Base-by-base conservation (phyloP, 495 filamentous ascomycete genomes). In the Ramalina intermedia region DNA sequence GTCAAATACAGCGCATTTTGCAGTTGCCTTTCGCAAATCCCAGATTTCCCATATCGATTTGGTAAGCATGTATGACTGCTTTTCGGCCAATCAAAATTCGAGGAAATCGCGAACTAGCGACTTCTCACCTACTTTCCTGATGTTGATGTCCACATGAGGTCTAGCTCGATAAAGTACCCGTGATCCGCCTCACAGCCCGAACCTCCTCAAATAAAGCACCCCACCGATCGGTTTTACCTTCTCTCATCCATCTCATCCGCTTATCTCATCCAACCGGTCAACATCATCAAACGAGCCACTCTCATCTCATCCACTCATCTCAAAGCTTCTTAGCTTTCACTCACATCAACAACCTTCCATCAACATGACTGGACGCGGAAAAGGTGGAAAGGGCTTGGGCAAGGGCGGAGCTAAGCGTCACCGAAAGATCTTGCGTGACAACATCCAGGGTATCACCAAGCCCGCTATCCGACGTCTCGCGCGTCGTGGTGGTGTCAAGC, bases 391-490 rank as follows among this genome's bases (percentile, higher is more conserved):
- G 79, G 90, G 90, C 72, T 87, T 95, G 65, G 90, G 90, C 74
- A 96, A 96, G 84, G 88, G 90, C 71, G 80, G 80, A 58, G 80
- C 80, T 62, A 84, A 84, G 78, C 80, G 80, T 70, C 88, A 95
- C 70, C 82, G 91, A 63, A 98, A 96, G 85, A 96, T 98, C 73
- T 81, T 98, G 67, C 87, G 90, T 74, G 91, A 98, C 83, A 98
- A 96, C 84, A 80, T 84, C 67, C 80, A 80, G 75, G 91, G 91
- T 78, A 99, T 99, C 71, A 99, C 91, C 69, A 99, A 99, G 87
- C 91, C 91, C 68, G 91, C 91, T 66, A 99, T 99, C 76, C 87
- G 91, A 68, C 93, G 91, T 93, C 91, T 99, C 69, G 91, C 91
- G 51, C 88, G 89, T 69, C 88, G 89, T 87, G 89, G 89, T 73